Percentiles rank a stretch among this genome's conserved stretches.
phyloP scores from a whole-genome alignment of 352 stramenopile species.

The Phytophthora aleatoria region DNA sequence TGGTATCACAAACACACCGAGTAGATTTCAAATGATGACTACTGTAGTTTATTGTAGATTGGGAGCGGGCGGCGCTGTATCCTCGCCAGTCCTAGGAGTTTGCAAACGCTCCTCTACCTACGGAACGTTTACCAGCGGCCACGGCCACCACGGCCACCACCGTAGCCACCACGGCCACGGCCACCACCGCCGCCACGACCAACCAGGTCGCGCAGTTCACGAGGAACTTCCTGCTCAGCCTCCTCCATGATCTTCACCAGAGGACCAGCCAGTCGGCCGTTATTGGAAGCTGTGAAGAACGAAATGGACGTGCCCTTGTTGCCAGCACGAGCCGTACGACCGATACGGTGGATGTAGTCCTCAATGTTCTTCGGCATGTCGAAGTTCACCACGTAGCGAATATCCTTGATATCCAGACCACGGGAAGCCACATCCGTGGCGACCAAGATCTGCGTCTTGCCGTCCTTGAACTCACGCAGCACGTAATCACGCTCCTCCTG shows the following conservation, averaged over 20 bases:
- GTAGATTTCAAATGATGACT: conserved; percentile 1
- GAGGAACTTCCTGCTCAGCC: conserved; percentile 89
- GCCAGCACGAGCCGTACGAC: conserved; percentile 97
- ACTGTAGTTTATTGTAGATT: conserved; percentile 23
- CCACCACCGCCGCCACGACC: conserved; percentile 67
- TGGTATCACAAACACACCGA: too few species aligned
- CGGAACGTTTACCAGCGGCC: conserved; percentile 55
- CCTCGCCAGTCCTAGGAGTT: conserved; percentile 10
- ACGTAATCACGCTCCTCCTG: conserved; percentile 98
- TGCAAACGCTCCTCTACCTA: conserved; percentile 3
- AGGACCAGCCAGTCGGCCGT: conserved; percentile 77
- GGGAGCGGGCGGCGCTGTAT: conserved; percentile 9
- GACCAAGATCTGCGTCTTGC: conserved; percentile 95
- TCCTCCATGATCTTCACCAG: conserved; percentile 91
- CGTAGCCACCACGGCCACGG: conserved; percentile 62
- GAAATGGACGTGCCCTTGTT: conserved; percentile 94
- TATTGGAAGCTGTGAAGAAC: conserved; percentile 93
- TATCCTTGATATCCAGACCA: conserved; percentile 99
- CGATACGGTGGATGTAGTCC: conserved; percentile 98
- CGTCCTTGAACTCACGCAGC: conserved; percentile 97
- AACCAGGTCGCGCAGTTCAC: conserved; percentile 74
- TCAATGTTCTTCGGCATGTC: conserved; percentile 99
- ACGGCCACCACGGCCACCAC: conserved; percentile 44
- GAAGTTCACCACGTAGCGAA: conserved; percentile 99
- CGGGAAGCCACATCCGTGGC: conserved; percentile 99